Conservation (phyloP, 225 moss, liverwort and hornwort genomes). For the Thuidium tamariscinum region DNA sequence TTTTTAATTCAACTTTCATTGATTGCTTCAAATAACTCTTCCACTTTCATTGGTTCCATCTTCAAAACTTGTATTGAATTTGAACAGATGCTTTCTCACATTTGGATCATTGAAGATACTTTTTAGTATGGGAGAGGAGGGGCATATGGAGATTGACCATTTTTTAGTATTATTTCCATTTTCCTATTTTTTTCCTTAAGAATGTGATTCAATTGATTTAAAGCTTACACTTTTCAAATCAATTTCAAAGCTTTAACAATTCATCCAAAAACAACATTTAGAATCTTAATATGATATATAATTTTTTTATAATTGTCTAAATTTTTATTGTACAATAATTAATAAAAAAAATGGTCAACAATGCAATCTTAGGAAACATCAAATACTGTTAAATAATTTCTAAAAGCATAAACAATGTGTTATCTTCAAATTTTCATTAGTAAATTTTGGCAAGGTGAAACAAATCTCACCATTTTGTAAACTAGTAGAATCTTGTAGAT, state of each 20-base stretch:
- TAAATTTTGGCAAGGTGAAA: too few relatives aligned
- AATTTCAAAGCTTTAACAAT: not conserved
- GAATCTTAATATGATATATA: rapidly evolving
- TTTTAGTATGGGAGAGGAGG: rapidly evolving
- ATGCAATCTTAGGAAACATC: not conserved
- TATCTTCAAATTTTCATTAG: too few relatives aligned
- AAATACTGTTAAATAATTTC: rapidly evolving
- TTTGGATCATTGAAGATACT: not conserved
- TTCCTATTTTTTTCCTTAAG: not conserved
- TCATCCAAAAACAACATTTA: not conserved
- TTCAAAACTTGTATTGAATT: not conserved
- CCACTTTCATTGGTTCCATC: not conserved
- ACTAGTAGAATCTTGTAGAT: too few relatives aligned
- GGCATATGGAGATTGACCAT: rapidly evolving
- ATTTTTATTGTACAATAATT: not conserved
- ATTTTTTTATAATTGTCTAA: not conserved
- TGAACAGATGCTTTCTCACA: too few relatives aligned
- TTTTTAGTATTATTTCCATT: not conserved
- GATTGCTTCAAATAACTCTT: not conserved
- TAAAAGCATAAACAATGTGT: too few relatives aligned
- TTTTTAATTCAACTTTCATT: too few relatives aligned
- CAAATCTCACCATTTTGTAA: too few relatives aligned
- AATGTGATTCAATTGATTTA: too few relatives aligned
- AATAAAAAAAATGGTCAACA: not conserved
- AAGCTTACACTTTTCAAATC: not conserved